Base-by-base conservation (phyloP, 306 rosid species). In the Bauhinia variegata region DNA sequence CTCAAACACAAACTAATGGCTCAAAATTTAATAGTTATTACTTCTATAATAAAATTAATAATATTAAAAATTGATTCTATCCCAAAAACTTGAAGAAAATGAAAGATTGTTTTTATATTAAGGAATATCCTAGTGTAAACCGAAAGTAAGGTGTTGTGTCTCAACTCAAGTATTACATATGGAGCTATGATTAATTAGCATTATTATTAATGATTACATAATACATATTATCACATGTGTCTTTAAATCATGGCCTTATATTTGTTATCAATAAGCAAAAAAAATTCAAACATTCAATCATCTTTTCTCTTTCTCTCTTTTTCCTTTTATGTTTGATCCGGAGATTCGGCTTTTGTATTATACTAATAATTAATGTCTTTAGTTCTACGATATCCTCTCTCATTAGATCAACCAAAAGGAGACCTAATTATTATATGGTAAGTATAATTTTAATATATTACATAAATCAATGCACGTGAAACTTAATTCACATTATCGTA, bases 171-270 rank as follows among this genome's bases (percentile, higher is more conserved):
- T 13, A 54, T 43, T 56, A 59, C 37, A 52, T 44, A 65, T 70
- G 51, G 67, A 74, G 77, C 58, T 65, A 72, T 80, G 33, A 80
- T 76, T 69, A 67, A 55, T 75, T 55, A 80, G 71, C 51, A 64
- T 80, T 50, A 76, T 71, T 73, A 8, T 73, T 75, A 80, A 80
- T 75, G 19, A 80, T 80, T 77, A 48, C 81, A 71, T 66, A 63
- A 63, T 72, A 66, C 75, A 80, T 71, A 66, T 9, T 41, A 41
- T 36, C 79, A 67, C 79, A 76, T 68, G 82, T 80, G 76, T 53
- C 75, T 64, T 75, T 67, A 30, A 80, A 80, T 75, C 71, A 61
- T 75, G 81, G 69, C 81, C 81, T 66, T 80, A 56, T 62, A 61
- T 67, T 55, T 75, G 73, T 80, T 62, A 75, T 80, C 81, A 71